Percentiles rank a stretch among this genome's conserved stretches.
These are phyloP conservation scores for Sequoiadendron giganteum DNA, from an alignment of 75 land plant genomes.

Conservation along the genomic window DNA sequence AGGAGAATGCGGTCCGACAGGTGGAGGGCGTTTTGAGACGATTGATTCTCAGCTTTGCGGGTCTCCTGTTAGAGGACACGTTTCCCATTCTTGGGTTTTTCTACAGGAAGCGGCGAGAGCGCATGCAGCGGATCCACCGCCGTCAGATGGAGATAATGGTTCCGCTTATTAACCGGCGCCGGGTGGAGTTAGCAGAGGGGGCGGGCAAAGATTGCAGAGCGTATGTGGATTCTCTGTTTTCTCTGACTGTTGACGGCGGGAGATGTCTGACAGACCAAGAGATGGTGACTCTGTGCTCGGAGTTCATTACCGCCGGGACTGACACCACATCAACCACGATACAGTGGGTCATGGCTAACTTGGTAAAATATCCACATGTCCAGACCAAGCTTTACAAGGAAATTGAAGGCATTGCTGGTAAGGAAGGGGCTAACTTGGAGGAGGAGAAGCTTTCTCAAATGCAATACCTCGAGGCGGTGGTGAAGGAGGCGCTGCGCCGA, in stretches of 20 bases:
- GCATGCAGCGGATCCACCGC: constrained; percentile 26
- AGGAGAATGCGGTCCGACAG: constrained; percentile 17
- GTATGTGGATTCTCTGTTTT: constrained; percentile 20
- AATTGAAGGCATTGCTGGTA: no score
- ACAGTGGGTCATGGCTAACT: constrained; percentile 41
- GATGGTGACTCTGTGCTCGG: constrained; percentile 17
- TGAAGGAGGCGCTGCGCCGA: constrained; percentile 1
- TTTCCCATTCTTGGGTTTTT: constrained; percentile 49
- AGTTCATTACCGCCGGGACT: not conserved
- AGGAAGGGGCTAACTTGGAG: no score
- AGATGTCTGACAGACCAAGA: not conserved
- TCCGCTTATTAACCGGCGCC: not conserved
- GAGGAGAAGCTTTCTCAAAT: no score
- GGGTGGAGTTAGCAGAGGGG: not conserved
- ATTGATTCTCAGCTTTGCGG: constrained; percentile 37
- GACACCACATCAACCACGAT: not conserved
- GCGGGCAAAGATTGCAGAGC: not conserved
- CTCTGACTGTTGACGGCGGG: not conserved
- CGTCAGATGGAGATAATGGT: not conserved
- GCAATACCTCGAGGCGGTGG: constrained; percentile 10
- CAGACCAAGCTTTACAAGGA: constrained; percentile 7
- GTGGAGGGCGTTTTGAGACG: constrained; percentile 50
- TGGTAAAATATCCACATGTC: constrained; percentile 24
- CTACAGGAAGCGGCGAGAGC: constrained; percentile 19
- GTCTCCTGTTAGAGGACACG: constrained; percentile 17